Percentiles rank a stretch among this genome's conserved stretches.
Conservation (phyloP, 2,329 filamentous ascomycete genomes). For the Penicillium capsulatum region DNA sequence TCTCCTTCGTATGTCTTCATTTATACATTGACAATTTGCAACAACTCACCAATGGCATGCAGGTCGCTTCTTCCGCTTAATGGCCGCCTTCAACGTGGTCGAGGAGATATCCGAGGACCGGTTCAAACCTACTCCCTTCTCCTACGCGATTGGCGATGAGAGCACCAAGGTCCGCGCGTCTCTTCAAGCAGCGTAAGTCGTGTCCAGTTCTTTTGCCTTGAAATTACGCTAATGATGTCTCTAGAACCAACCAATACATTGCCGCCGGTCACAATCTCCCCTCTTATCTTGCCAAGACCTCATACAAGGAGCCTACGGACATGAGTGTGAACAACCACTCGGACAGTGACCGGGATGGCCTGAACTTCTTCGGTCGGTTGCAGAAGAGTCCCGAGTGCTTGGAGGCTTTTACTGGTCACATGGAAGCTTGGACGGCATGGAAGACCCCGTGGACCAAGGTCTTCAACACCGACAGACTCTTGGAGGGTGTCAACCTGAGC, state of each 20-base stretch:
- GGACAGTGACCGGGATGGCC: constrained; percentile 16
- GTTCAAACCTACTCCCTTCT: constrained; percentile 33
- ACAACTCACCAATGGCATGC: not conserved
- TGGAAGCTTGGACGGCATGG: constrained; percentile 34
- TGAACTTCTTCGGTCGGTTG: constrained; percentile 35
- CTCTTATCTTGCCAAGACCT: constrained; percentile 30
- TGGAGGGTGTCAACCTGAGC: constrained; percentile 17
- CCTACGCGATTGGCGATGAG: constrained; percentile 30
- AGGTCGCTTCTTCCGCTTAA: constrained; percentile 30
- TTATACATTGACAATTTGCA: not conserved
- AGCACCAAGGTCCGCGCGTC: constrained; percentile 29
- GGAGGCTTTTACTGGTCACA: constrained; percentile 34
- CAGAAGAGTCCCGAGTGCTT: constrained; percentile 27
- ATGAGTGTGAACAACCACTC: constrained; percentile 25
- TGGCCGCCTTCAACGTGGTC: constrained; percentile 31
- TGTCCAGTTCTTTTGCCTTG: not conserved
- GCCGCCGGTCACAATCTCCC: constrained; percentile 30
- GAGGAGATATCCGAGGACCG: constrained; percentile 29
- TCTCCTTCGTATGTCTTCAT: constrained; percentile 23
- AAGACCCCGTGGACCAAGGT: constrained; percentile 36
- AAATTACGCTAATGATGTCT: not conserved
- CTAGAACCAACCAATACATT: constrained; percentile 31
- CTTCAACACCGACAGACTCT: constrained; percentile 22
- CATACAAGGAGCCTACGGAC: constrained; percentile 32
- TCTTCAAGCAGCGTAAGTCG: constrained; percentile 28